Conservation (phyloP, 345 rosid genomes). For the Eucalyptus erythrocorys region DNA sequence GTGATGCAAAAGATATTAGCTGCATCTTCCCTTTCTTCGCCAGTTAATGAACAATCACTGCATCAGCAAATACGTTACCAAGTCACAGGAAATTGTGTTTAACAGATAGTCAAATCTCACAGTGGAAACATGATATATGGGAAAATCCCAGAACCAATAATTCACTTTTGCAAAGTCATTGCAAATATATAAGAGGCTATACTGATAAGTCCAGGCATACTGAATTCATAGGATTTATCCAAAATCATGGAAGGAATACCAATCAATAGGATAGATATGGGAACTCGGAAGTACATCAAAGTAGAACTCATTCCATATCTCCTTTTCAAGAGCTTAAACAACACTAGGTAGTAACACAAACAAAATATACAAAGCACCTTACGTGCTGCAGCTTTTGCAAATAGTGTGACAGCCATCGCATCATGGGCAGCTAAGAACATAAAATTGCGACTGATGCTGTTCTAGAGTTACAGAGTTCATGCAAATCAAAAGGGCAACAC, state of each 20-base stretch:
- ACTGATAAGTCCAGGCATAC: neutral
- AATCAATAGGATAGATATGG: neutral
- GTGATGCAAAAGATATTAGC: conserved; percentile 39
- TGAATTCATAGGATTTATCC: neutral
- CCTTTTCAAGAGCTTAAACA: neutral
- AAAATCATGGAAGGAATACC: neutral
- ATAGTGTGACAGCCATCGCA: neutral
- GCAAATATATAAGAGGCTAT: neutral
- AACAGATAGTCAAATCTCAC: neutral
- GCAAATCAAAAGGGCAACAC: neutral
- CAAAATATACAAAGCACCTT: neutral
- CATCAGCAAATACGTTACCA: neutral
- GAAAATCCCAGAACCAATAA: neutral
- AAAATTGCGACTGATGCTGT: neutral
- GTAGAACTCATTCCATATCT: neutral
- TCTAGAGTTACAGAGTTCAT: neutral
- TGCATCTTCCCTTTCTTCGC: conserved; percentile 15
- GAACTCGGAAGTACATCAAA: neutral
- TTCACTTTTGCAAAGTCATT: neutral
- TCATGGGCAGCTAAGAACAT: neutral
- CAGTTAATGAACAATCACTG: conserved; percentile 30
- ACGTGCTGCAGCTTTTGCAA: neutral
- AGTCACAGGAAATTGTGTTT: neutral
- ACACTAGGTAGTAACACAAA: neutral
- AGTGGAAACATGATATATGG: neutral